Base-by-base conservation (phyloP, 345 rosid species). In the Arabis alpina region DNA sequence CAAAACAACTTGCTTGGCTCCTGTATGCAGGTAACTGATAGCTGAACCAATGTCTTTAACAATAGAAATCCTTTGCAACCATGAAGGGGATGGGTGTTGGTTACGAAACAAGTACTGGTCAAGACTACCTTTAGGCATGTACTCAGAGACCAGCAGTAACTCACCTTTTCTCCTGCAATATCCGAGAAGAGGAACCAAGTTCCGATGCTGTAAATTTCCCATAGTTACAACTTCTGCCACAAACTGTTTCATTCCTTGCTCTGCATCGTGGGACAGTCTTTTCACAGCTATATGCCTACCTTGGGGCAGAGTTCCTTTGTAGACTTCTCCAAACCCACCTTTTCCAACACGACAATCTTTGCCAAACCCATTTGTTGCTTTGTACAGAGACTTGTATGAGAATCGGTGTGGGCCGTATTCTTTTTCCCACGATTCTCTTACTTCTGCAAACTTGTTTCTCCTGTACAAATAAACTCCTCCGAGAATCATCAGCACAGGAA, bases 261-360 rank as follows among this genome's bases (percentile, higher is more conserved):
- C 8, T 16, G 85, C 55, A 51, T 77, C 66, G 16, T 79, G 83
- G 1, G 76, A 68, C 11, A 88, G 23, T 32, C 68, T 82, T 56
- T 88, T 86, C 15, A 84, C 84, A 0, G 81, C 85, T 6, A 82
- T 70, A 66, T 68, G 54, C 12, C 39, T 36, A 2, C 52, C 16
- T 32, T 74, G 13, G 2, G 80, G 65, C 2, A 79, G 44, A 9
- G 19, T 52, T 6, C 85, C 85, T 71, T 39, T 66, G 34, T 76
- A 82, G 7, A 82, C 85, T 15, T 74, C 61, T 6, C 85, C 82
- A 25, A 82, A 82, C 30, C 83, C 85, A 4, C 82, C 85, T 15
- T 25, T 10, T 8, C 83, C 85, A 2, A 82, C 36, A 25, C 68
- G 30, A 10, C 53, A 72, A 19, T 40, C 44, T 28, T 78, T 76